phyloP scores from a whole-genome alignment of 2,329 filamentous ascomycete species.

The Diplodia mutila region DNA sequence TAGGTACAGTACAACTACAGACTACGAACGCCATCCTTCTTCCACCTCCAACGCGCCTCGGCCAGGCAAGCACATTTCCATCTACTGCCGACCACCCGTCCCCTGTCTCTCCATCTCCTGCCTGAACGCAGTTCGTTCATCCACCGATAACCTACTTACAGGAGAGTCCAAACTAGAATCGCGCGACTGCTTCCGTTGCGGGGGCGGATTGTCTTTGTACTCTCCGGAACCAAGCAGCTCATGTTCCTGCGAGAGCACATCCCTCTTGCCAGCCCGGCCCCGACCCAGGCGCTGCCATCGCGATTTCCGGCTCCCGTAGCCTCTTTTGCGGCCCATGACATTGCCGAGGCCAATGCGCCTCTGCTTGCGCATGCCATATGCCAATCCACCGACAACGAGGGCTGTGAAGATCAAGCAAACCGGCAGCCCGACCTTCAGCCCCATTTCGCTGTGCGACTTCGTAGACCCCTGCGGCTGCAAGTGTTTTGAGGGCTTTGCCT shows the following conservation, averaged over 20 bases:
- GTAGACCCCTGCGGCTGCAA: slow-evolving; percentile 35
- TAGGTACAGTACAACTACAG: neutral
- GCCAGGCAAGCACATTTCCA: neutral
- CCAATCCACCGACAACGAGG: slow-evolving; percentile 43
- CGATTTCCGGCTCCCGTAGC: slow-evolving; percentile 45
- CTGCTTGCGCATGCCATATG: slow-evolving; percentile 47
- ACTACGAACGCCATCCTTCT: neutral
- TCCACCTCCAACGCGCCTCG: neutral
- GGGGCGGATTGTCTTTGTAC: slow-evolving; percentile 26
- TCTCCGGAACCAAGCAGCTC: slow-evolving; percentile 28
- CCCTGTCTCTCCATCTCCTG: slow-evolving; percentile 45
- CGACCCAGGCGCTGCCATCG: slow-evolving; percentile 41
- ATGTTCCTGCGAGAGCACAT: slow-evolving; percentile 38
- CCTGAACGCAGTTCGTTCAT: slow-evolving; percentile 40
- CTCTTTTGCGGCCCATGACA: slow-evolving; percentile 41
- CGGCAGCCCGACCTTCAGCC: slow-evolving; percentile 41
- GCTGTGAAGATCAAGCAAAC: slow-evolving; percentile 44
- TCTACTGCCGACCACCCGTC: slow-evolving; percentile 32
- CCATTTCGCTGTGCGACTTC: slow-evolving; percentile 28
- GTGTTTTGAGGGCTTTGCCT: slow-evolving; percentile 40
- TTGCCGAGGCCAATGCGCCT: slow-evolving; percentile 43
- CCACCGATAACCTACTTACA: slow-evolving; percentile 32
- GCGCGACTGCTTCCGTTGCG: slow-evolving; percentile 1
- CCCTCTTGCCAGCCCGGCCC: slow-evolving; percentile 32
- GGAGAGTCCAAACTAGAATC: slow-evolving; percentile 35